Evolutionary conservation across 495 filamentous ascomycete species (phyloP), one percentile per base, ranked within the genome.

Genomic region (Aspergillus baeticus): DNA sequence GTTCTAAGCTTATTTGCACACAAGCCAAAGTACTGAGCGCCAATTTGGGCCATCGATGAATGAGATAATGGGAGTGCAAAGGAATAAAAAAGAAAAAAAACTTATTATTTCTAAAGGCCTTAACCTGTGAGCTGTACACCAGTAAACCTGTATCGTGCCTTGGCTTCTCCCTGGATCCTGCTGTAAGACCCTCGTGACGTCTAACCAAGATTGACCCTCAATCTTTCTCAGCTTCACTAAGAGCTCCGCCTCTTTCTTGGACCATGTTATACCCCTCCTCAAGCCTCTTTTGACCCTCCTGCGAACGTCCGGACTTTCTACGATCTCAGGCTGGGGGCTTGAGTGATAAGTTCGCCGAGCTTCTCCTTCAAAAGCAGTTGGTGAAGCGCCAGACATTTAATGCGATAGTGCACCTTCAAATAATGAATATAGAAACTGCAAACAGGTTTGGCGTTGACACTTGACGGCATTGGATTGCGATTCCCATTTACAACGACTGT

Each of bases 391-490:
- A 49, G 63, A 39, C 39, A 59, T 51, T 22, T 44, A 58, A 22
- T 37, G 34, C 43, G 47, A 34, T 39, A 65, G 53, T 21, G 63
- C 53, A 41, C 56, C 59, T 55, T 65, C 48, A 13, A 62, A 65
- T n/a, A 65, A 53, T 59, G 59, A 62, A 17, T 49, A 60, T 7
- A 65, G 52, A 35, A 65, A 65, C 55, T 62, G 51, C 43, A 65
- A 54, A 42, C 49, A 46, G n/a, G n/a, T n/a, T n/a, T n/a, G n/a
- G n/a, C n/a, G n/a, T n/a, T n/a, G n/a, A n/a, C n/a, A n/a, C n/a
- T n/a, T n/a, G n/a, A n/a, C n/a, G n/a, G n/a, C n/a, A n/a, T n/a
- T n/a, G n/a, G n/a, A n/a, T n/a, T n/a, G n/a, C n/a, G n/a, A n/a
- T n/a, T n/a, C n/a, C n/a, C n/a, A n/a, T n/a, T n/a, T n/a, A n/a